Percentiles rank a stretch among this genome's conserved stretches.
Evolutionary conservation across 306 rosid genomes (phyloP).

Genomic region (Cicer pinnatifidum): DNA sequence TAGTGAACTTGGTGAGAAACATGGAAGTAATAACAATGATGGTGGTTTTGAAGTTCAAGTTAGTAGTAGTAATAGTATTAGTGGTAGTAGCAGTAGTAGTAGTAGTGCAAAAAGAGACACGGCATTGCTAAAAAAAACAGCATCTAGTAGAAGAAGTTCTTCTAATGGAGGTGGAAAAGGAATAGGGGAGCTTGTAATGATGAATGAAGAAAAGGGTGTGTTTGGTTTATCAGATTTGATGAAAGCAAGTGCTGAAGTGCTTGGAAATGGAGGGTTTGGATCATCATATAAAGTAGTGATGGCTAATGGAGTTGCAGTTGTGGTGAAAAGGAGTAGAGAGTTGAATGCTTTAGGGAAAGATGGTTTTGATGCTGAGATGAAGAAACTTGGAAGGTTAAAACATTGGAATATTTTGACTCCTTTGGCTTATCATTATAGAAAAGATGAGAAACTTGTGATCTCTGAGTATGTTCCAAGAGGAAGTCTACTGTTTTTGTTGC

Average conservation of each 20-base stretch:
- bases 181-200: constrained; percentile 54
- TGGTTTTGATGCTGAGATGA: constrained; percentile 69
- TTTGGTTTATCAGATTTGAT: constrained; percentile 80
- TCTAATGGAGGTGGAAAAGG: constrained; percentile 7
- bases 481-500: constrained; percentile 61
- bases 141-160: constrained; percentile 42
- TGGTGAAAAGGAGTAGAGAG: constrained; percentile 78
- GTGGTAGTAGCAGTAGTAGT: constrained; percentile 13
- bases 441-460: constrained; percentile 68
- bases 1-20: neutral
- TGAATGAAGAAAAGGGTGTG: constrained; percentile 67
- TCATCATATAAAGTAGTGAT: constrained; percentile 83
- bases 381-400: constrained; percentile 45
- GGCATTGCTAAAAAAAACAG: neutral
- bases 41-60: constrained; percentile 56
- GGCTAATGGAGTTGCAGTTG: constrained; percentile 79
- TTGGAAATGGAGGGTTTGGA: constrained; percentile 73
- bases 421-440: constrained; percentile 71
- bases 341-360: constrained; percentile 68
- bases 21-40: constrained; percentile 12
- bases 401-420: constrained; percentile 74
- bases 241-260: constrained; percentile 80
- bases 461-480: constrained; percentile 69
- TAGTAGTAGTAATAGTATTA: neutral
- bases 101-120: constrained; percentile 46